Evolutionary conservation across 306 rosid genomes (phyloP).

Genomic region (Begonia peltatifolia): DNA sequence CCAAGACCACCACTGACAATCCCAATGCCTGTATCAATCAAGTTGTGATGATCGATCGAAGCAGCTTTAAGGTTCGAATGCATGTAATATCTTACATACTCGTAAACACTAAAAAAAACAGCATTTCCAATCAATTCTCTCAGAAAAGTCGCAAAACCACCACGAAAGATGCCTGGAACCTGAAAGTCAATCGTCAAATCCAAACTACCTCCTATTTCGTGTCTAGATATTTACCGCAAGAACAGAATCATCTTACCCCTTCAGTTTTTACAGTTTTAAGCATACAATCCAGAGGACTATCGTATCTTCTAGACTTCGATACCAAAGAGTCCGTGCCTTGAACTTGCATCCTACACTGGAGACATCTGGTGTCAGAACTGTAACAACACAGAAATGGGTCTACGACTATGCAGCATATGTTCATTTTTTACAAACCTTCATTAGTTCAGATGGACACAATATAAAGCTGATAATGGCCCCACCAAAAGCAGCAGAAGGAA

Average conservation of each 20-base stretch:
- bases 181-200: constrained; percentile 40
- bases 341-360: constrained; percentile 98
- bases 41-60: constrained; percentile 33
- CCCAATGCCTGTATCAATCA: constrained; percentile 76
- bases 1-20: constrained; percentile 71
- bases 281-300: constrained; percentile 63
- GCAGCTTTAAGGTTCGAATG: constrained; percentile 40
- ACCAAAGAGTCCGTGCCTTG: constrained; percentile 81
- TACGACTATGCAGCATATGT: background rate
- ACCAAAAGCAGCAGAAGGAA: constrained; percentile 77
- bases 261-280: constrained; percentile 46
- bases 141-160: constrained; percentile 57
- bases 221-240: constrained; percentile 1
- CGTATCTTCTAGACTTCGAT: constrained; percentile 53
- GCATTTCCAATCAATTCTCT: constrained; percentile 71
- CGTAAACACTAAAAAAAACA: constrained; percentile 56
- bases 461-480: constrained; percentile 85
- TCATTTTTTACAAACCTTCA: constrained; percentile 44
- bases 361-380: constrained; percentile 19
- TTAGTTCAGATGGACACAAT: constrained; percentile 78
- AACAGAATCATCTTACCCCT: constrained; percentile 51
- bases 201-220: constrained; percentile 14
- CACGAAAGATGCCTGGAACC: constrained; percentile 77
- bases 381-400: constrained; percentile 12
- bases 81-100: constrained; percentile 62